Conservation (phyloP, 2,329 filamentous ascomycete genomes). For the Xylariomycetidae sp. region DNA sequence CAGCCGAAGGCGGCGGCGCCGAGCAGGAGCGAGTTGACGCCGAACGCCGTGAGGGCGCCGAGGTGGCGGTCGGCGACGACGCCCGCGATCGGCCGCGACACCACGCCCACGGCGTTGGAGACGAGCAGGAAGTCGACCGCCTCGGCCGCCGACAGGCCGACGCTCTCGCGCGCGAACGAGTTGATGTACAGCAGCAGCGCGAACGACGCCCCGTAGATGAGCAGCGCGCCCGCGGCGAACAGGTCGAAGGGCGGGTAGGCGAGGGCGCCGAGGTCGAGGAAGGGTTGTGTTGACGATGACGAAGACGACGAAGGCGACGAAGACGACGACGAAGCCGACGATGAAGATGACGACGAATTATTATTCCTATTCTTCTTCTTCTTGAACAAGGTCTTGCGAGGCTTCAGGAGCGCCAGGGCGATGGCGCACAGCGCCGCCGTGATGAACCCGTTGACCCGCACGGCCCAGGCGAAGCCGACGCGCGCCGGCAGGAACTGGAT, state of each 20-base stretch:
- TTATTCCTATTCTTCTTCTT: too few species aligned
- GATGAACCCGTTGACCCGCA: slow-evolving; percentile 48
- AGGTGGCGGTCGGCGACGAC: slow-evolving; percentile 49
- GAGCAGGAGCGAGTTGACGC: slow-evolving; percentile 37
- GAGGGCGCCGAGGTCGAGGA: too few species aligned
- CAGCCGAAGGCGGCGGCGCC: slow-evolving; percentile 48
- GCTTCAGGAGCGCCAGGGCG: slow-evolving; percentile 1
- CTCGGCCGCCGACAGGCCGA: slow-evolving; percentile 41
- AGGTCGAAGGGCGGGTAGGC: too few species aligned
- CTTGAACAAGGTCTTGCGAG: too few species aligned
- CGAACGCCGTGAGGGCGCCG: slow-evolving; percentile 52
- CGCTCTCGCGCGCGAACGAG: slow-evolving; percentile 33
- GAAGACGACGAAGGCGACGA: too few species aligned
- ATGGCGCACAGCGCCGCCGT: not conserved
- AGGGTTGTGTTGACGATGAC: too few species aligned
- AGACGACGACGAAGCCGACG: too few species aligned
- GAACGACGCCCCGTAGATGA: too few species aligned
- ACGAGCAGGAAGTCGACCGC: slow-evolving; percentile 56
- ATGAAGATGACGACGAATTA: too few species aligned
- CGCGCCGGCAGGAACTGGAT: slow-evolving; percentile 53
- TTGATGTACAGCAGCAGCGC: slow-evolving; percentile 30
- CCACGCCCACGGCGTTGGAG: slow-evolving; percentile 53
- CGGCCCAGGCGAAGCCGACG: slow-evolving; percentile 62
- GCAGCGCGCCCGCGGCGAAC: too few species aligned
- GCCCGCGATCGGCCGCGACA: slow-evolving; percentile 50